A percentile compares a stretch with the other conserved stretches of the same genome.
These are phyloP conservation scores for Blumeriella jaapii DNA, from an alignment of 2,329 filamentous ascomycete species.

Conservation along the genomic window DNA sequence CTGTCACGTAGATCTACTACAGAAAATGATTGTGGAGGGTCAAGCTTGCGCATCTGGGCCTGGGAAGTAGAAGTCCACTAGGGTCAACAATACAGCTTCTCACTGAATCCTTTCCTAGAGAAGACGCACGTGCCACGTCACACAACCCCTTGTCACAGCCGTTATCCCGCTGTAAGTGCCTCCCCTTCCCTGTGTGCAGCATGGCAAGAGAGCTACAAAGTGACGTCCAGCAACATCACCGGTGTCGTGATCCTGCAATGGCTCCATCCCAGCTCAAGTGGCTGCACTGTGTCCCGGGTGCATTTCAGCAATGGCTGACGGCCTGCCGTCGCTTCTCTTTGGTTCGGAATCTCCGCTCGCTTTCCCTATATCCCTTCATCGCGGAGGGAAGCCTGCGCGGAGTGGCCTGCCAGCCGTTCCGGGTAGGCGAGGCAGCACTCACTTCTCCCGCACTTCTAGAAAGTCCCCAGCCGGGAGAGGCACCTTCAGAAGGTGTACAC, in stretches of 20 bases:
- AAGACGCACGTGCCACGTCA: conserved; percentile 13
- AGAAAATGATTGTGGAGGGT: conserved; percentile 33
- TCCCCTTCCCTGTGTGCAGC: conserved; percentile 1
- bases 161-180: neutral
- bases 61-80: conserved; percentile 18
- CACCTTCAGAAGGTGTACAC: conserved; percentile 5
- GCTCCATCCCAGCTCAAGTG: too few relatives aligned
- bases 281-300: too few relatives aligned
- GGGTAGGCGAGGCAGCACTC: conserved; percentile 8
- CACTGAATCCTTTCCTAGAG: conserved; percentile 18
- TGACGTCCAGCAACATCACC: neutral
- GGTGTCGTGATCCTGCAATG: neutral
- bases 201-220: neutral
- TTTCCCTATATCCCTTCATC: too few relatives aligned
- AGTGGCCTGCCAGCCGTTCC: too few relatives aligned
- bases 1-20: conserved; percentile 38
- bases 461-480: conserved; percentile 10
- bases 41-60: conserved; percentile 3
- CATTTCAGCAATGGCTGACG: too few relatives aligned
- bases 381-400: too few relatives aligned
- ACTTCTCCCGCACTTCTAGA: conserved; percentile 23
- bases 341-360: neutral
- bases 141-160: conserved; percentile 10
- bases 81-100: conserved; percentile 14
- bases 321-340: neutral